A percentile compares a stretch with the other conserved stretches of the same genome.
Conservation (phyloP, 108 stramenopile genomes). For the Schizochytrium sp. region DNA sequence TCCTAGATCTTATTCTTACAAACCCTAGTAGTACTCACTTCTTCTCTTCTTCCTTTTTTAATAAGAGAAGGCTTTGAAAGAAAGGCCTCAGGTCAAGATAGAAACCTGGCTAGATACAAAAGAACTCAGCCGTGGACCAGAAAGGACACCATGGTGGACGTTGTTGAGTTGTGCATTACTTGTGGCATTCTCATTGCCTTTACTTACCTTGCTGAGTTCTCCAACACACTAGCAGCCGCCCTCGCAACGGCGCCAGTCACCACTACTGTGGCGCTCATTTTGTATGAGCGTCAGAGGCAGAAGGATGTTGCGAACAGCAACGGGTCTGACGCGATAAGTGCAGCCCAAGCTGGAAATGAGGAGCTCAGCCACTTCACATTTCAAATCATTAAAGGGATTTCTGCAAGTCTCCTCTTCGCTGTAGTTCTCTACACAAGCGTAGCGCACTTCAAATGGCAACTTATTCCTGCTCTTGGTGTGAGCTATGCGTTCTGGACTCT, state of each 20-base stretch:
- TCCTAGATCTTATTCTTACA: no score
- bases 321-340: background rate
- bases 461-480: slow-evolving; percentile 17
- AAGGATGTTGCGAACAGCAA: background rate
- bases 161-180: slow-evolving; percentile 1
- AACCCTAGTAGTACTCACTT: no score
- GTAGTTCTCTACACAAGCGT: background rate
- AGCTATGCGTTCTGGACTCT: slow-evolving; percentile 21
- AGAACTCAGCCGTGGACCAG: background rate
- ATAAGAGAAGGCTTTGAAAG: background rate
- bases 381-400: slow-evolving; percentile 51
- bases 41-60: background rate
- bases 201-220: slow-evolving; percentile 20
- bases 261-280: slow-evolving; percentile 11
- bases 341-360: background rate
- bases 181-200: background rate
- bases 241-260: slow-evolving; percentile 41
- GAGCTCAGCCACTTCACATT: background rate
- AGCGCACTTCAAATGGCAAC: background rate
- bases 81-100: background rate
- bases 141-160: slow-evolving; percentile 1
- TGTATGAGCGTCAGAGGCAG: background rate
- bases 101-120: background rate
- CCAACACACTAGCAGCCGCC: slow-evolving; percentile 53
- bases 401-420: slow-evolving; percentile 42